Evolutionary conservation across 78 protist species (phyloP).

Genomic region (Polysphondylium violaceum): DNA sequence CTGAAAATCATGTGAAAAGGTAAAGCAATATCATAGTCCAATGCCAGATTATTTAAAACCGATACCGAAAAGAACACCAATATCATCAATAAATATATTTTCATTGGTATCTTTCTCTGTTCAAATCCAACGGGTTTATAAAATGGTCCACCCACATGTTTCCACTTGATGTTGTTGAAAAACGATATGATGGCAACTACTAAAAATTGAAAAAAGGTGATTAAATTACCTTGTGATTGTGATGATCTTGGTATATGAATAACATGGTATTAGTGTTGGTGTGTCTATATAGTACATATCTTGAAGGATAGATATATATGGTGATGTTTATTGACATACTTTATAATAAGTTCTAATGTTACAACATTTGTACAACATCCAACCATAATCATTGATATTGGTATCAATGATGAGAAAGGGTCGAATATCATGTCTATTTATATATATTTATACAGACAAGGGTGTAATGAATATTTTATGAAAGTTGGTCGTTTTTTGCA

Average conservation of each 20-base stretch:
- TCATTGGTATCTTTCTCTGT: slow-evolving; percentile 65
- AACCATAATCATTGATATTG: slow-evolving; percentile 66
- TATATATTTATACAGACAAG: background rate
- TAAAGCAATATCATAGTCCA: slow-evolving; percentile 48
- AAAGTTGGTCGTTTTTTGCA: background rate
- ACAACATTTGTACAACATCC: slow-evolving; percentile 72
- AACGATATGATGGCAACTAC: slow-evolving; percentile 59
- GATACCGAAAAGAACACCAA: slow-evolving; percentile 63
- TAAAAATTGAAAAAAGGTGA: slow-evolving; percentile 72
- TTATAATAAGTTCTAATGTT: slow-evolving; percentile 59
- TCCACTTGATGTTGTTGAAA: slow-evolving; percentile 37
- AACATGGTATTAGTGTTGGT: no score
- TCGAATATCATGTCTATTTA: slow-evolving; percentile 12
- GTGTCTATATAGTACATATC: no score
- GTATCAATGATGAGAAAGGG: slow-evolving; percentile 36
- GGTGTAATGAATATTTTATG: background rate
- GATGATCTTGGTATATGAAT: slow-evolving; percentile 28
- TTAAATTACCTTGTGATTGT: slow-evolving; percentile 35
- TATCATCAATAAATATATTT: slow-evolving; percentile 61
- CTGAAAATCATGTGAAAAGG: slow-evolving; percentile 85
- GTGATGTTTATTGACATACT: slow-evolving; percentile 1
- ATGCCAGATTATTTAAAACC: slow-evolving; percentile 60
- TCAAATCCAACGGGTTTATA: slow-evolving; percentile 30
- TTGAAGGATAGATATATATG: background rate
- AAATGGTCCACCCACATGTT: background rate